These are phyloP conservation scores for Colletotrichum echinochloae DNA, from an alignment of 2,329 filamentous ascomycete species.

Conservation along the genomic window DNA sequence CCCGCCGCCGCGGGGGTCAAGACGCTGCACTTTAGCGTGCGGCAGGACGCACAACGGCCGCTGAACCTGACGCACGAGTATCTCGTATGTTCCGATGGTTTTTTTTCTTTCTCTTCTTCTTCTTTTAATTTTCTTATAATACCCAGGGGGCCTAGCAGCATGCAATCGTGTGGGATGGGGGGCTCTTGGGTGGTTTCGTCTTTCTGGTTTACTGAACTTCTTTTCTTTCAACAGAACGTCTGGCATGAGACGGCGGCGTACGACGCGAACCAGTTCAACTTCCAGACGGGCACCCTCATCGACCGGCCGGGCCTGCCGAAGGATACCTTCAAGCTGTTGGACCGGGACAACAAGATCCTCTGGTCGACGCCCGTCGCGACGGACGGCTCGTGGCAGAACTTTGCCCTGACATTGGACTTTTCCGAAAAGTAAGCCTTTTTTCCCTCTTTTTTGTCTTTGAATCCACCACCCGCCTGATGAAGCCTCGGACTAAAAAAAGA, in stretches of 20 bases:
- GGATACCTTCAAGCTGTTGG: conserved; percentile 40
- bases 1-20: conserved; percentile 50
- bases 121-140: no score
- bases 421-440: conserved; percentile 26
- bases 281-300: conserved; percentile 51
- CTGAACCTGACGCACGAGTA: conserved; percentile 55
- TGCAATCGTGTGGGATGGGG: no score
- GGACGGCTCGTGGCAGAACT: conserved; percentile 42
- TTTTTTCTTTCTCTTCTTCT: background rate
- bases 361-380: conserved; percentile 38
- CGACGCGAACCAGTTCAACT: conserved; percentile 54
- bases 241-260: conserved; percentile 55
- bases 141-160: no score
- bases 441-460: background rate
- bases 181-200: background rate
- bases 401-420: conserved; percentile 42
- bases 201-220: background rate
- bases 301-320: conserved; percentile 31
- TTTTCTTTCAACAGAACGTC: conserved; percentile 45
- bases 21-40: conserved; percentile 53
- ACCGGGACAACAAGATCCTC: conserved; percentile 36
- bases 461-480: background rate
- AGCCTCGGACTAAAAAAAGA: background rate
- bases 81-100: conserved; percentile 40
- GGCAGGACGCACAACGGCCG: conserved; percentile 48